Percentiles rank a stretch among this genome's conserved stretches.
These are phyloP conservation scores for Elsinoe perseae DNA, from an alignment of 2,329 filamentous ascomycete species.

Conservation along the genomic window DNA sequence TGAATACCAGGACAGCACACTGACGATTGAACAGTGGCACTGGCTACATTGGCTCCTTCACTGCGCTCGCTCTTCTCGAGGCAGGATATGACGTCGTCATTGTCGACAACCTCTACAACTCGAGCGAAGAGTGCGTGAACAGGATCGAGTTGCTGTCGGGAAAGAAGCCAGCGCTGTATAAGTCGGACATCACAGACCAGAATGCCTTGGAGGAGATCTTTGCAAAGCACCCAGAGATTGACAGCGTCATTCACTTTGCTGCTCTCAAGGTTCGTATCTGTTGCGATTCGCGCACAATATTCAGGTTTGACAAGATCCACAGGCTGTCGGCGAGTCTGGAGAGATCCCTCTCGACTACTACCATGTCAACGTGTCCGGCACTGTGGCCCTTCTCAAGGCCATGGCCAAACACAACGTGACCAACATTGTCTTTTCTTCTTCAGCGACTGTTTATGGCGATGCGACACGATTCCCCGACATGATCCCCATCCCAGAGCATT, in stretches of 20 bases:
- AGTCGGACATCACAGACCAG: slow-evolving; percentile 83
- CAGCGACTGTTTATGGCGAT: slow-evolving; percentile 96
- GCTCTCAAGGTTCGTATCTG: slow-evolving; percentile 68
- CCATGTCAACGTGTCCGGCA: slow-evolving; percentile 90
- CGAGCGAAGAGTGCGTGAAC: slow-evolving; percentile 80
- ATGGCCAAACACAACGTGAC: slow-evolving; percentile 87
- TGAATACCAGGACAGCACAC: slow-evolving; percentile 14
- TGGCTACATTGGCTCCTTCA: slow-evolving; percentile 98
- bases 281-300: background rate
- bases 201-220: slow-evolving; percentile 79
- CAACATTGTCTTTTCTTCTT: slow-evolving; percentile 98
- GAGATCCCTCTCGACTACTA: slow-evolving; percentile 97
- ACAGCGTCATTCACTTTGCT: slow-evolving; percentile 98
- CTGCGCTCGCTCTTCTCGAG: slow-evolving; percentile 80
- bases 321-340: slow-evolving; percentile 92
- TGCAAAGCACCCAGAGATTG: slow-evolving; percentile 79
- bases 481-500: slow-evolving; percentile 97
- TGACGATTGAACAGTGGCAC: slow-evolving; percentile 60
- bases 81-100: slow-evolving; percentile 96
- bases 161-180: slow-evolving; percentile 75
- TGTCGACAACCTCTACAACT: slow-evolving; percentile 95
- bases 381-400: slow-evolving; percentile 72
- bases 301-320: slow-evolving; percentile 18
- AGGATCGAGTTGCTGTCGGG: slow-evolving; percentile 91
- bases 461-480: slow-evolving; percentile 93